These are phyloP conservation scores for Acorus calamus DNA, from an alignment of 106 monocot genomes.

Conservation along the genomic window DNA sequence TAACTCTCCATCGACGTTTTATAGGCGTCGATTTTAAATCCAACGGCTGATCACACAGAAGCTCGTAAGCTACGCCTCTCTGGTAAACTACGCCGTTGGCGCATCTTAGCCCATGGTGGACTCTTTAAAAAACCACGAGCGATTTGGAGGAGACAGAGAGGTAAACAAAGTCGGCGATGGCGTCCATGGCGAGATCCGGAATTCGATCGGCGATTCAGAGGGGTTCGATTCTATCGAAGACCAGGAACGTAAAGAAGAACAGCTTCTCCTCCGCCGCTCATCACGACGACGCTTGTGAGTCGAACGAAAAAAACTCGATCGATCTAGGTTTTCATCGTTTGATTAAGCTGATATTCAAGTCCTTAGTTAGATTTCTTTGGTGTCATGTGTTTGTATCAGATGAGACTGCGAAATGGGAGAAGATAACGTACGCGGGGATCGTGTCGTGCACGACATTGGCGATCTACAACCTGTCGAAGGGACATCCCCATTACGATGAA, in stretches of 20 bases:
- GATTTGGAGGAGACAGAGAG: no score
- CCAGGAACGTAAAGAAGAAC: neutral
- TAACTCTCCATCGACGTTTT: no score
- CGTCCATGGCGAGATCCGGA: constrained; percentile 8
- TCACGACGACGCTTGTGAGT: constrained; percentile 22
- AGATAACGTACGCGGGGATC: constrained; percentile 66
- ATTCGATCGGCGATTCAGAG: neutral
- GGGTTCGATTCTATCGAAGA: neutral
- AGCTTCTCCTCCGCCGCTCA: constrained; percentile 6
- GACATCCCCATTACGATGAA: constrained; percentile 44
- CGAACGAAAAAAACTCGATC: neutral
- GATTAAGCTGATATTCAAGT: neutral
- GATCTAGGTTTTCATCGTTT: no score
- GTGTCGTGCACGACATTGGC: constrained; percentile 36
- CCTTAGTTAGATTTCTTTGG: neutral
- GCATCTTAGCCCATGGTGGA: no score
- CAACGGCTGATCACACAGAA: no score
- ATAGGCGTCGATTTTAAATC: no score
- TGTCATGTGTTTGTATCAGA: constrained; percentile 12
- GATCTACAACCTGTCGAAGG: constrained; percentile 48
- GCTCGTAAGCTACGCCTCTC: no score
- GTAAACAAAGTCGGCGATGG: neutral
- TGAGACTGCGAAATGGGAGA: constrained; percentile 76
- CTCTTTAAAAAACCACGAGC: no score
- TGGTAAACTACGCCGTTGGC: no score